Conservation (phyloP, 345 rosid species). For the Moricandia arvensis region DNA sequence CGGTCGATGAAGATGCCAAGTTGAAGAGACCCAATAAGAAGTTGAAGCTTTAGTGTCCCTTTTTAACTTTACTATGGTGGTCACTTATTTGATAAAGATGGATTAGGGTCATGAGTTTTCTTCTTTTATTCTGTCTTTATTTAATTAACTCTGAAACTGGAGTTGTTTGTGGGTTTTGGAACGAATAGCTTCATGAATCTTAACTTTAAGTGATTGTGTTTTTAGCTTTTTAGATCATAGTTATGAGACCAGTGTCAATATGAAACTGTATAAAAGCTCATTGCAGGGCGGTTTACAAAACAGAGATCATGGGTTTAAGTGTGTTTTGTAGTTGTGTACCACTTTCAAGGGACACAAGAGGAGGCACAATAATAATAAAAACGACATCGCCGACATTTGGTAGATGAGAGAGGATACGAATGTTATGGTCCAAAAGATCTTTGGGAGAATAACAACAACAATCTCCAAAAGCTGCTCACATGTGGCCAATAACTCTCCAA, state of each 20-base stretch:
- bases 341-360: slow-evolving; percentile 14
- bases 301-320: slow-evolving; percentile 1
- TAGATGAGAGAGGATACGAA: slow-evolving; percentile 36
- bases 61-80: neutral
- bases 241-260: too few species aligned
- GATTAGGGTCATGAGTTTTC: neutral
- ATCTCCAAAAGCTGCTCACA: slow-evolving; percentile 33
- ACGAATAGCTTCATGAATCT: slow-evolving; percentile 21
- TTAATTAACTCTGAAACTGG: slow-evolving; percentile 4
- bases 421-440: slow-evolving; percentile 36
- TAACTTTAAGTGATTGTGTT: neutral
- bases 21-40: slow-evolving; percentile 41
- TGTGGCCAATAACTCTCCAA: slow-evolving; percentile 51
- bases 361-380: slow-evolving; percentile 9
- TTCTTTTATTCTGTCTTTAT: neutral
- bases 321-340: slow-evolving; percentile 1
- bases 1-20: slow-evolving; percentile 27
- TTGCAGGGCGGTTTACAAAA: neutral
- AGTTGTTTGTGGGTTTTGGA: slow-evolving; percentile 12
- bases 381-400: slow-evolving; percentile 50
- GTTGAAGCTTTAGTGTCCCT: slow-evolving; percentile 42
- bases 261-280: too few species aligned
- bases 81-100: neutral
- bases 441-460: slow-evolving; percentile 26
- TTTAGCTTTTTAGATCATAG: neutral